Evolutionary conservation across 805 yeast genomes (phyloP).

Genomic region (Yarrowia sp.): DNA sequence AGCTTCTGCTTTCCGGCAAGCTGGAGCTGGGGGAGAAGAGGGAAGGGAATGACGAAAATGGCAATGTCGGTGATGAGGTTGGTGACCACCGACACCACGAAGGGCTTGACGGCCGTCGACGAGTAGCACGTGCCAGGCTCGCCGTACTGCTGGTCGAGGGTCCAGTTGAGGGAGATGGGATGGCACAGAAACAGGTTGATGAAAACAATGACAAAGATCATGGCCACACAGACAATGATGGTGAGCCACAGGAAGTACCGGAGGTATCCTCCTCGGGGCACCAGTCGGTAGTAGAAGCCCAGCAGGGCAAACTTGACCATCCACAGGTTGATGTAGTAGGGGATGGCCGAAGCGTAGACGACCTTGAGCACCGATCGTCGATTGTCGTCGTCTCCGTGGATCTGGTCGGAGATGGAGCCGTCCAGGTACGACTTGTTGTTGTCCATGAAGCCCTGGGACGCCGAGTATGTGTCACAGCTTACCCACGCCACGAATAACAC

Average conservation of each 20-base stretch:
- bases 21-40: constrained; percentile 43
- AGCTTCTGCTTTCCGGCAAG: constrained; percentile 41
- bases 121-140: constrained; percentile 43
- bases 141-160: constrained; percentile 39
- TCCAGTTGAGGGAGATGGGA: constrained; percentile 46
- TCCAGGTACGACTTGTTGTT: constrained; percentile 41
- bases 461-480: constrained; percentile 44
- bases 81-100: constrained; percentile 43
- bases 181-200: constrained; percentile 44
- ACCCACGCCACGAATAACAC: constrained; percentile 44
- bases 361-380: constrained; percentile 43
- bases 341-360: constrained; percentile 45
- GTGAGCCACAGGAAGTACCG: constrained; percentile 43
- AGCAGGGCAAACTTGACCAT: constrained; percentile 45
- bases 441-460: constrained; percentile 44
- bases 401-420: constrained; percentile 40
- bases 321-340: constrained; percentile 46
- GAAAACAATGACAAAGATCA: constrained; percentile 41
- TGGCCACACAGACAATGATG: constrained; percentile 39
- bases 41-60: constrained; percentile 46
- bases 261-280: constrained; percentile 44
- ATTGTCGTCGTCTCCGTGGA: constrained; percentile 39
- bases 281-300: constrained; percentile 45
- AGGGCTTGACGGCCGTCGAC: constrained; percentile 45
- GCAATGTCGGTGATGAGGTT: constrained; percentile 44